Percentiles rank a stretch among this genome's conserved stretches.
These are phyloP conservation scores for Naumovozyma dairenensis DNA, from an alignment of 805 yeast species.

Conservation along the genomic window DNA sequence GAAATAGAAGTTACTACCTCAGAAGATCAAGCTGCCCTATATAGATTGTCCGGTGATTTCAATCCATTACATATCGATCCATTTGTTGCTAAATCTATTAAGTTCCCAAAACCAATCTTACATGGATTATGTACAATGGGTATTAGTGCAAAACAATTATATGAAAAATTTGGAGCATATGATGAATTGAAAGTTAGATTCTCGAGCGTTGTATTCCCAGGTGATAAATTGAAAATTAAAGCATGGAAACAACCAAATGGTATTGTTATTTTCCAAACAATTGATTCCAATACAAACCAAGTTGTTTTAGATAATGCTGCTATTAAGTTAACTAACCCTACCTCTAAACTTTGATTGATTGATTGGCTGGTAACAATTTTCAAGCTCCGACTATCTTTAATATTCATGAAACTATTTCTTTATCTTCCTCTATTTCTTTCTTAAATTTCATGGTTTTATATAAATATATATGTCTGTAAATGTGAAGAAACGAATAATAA, in stretches of 20 bases:
- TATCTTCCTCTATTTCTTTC: too few species aligned
- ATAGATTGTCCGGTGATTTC: constrained; percentile 87
- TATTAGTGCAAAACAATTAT: constrained; percentile 61
- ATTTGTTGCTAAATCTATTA: constrained; percentile 74
- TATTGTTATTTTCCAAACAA: constrained; percentile 67
- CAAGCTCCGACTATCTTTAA: too few species aligned
- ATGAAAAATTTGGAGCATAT: constrained; percentile 73
- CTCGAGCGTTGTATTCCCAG: constrained; percentile 88
- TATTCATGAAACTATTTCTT: too few species aligned
- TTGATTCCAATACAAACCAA: constrained; percentile 65
- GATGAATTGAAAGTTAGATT: constrained; percentile 84
- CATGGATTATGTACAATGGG: constrained; percentile 92
- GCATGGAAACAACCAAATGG: constrained; percentile 77
- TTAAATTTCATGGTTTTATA: too few species aligned
- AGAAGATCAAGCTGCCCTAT: constrained; percentile 74
- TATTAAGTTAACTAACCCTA: constrained; percentile 40
- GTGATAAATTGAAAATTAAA: constrained; percentile 68
- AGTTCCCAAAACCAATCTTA: constrained; percentile 75
- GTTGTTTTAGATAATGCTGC: constrained; percentile 85
- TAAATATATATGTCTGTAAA: too few species aligned
- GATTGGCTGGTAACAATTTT: too few species aligned
- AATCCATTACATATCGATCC: constrained; percentile 97
- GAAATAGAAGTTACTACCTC: constrained; percentile 47
- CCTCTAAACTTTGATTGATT: constrained; percentile 21
- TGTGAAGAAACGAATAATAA: too few species aligned